A percentile compares a stretch with the other conserved stretches of the same genome.
phyloP scores from a whole-genome alignment of 805 yeast species.

The Pachysolen tannophilus region DNA sequence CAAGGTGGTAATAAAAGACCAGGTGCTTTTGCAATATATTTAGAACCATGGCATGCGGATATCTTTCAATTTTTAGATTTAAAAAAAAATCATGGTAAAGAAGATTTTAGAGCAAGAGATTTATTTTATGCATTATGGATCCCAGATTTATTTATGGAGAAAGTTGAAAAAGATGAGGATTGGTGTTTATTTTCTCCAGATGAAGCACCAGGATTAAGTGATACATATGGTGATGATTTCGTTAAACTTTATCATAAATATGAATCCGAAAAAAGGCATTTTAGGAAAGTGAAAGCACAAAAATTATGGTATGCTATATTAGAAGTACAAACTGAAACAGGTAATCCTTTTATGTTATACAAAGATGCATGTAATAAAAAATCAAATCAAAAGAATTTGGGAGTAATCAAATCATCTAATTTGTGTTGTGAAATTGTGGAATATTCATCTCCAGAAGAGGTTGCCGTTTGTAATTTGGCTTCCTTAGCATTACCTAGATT shows the following conservation, averaged over 20 bases:
- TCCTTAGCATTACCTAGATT: slow-evolving; percentile 52
- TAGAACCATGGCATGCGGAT: slow-evolving; percentile 61
- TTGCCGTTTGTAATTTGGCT: slow-evolving; percentile 56
- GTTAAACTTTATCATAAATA: slow-evolving; percentile 41
- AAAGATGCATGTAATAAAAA: slow-evolving; percentile 55
- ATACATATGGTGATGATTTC: slow-evolving; percentile 49
- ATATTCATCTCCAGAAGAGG: slow-evolving; percentile 49
- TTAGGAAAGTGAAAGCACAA: slow-evolving; percentile 45
- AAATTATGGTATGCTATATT: slow-evolving; percentile 53
- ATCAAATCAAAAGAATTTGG: slow-evolving; percentile 54
- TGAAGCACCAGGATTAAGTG: slow-evolving; percentile 50
- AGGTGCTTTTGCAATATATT: slow-evolving; percentile 53
- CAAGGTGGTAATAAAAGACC: slow-evolving; percentile 64
- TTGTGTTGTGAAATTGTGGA: slow-evolving; percentile 60
- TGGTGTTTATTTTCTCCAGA: slow-evolving; percentile 57
- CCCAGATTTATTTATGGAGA: slow-evolving; percentile 54
- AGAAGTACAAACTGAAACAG: slow-evolving; percentile 59
- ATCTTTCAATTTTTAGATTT: slow-evolving; percentile 51
- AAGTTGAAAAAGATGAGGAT: slow-evolving; percentile 46
- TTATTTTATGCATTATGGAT: slow-evolving; percentile 58
- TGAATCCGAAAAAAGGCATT: slow-evolving; percentile 43
- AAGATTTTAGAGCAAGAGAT: slow-evolving; percentile 56
- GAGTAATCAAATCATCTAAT: slow-evolving; percentile 51
- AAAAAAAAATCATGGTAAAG: slow-evolving; percentile 57
- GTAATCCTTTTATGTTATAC: slow-evolving; percentile 58